A percentile compares a stretch with the other conserved stretches of the same genome.
Evolutionary conservation across 495 filamentous ascomycete species (phyloP).

Genomic region (Jackrogersella multiformis): DNA sequence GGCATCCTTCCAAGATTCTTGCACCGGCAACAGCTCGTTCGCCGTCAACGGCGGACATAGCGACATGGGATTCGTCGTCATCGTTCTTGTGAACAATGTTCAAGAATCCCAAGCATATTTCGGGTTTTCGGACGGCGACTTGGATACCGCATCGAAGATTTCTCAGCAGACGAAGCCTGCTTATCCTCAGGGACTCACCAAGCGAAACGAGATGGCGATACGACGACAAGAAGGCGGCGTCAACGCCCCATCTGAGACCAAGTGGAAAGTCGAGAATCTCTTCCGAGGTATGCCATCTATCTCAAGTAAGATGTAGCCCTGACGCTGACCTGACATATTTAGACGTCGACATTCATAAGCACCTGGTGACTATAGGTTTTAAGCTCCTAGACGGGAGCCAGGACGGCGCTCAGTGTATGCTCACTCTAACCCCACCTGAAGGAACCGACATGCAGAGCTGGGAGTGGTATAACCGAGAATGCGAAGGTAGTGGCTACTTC

Average conservation of each 20-base stretch:
- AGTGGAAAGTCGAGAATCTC: constrained; percentile 22
- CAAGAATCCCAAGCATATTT: constrained; percentile 35
- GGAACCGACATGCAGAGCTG: constrained; percentile 21
- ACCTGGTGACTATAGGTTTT: constrained; percentile 20
- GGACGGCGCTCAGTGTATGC: constrained; percentile 6
- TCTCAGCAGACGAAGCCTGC: constrained; percentile 10
- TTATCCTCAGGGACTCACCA: not conserved
- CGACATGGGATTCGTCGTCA: constrained; percentile 33
- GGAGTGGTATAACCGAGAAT: constrained; percentile 30
- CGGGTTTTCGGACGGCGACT: constrained; percentile 33
- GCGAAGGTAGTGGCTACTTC: constrained; percentile 25
- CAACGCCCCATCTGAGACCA: not conserved
- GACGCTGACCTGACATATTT: not conserved
- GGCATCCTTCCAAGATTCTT: constrained; percentile 22
- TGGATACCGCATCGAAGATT: constrained; percentile 17
- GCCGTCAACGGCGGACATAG: constrained; percentile 42
- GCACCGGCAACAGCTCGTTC: constrained; percentile 13
- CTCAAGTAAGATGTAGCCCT: not conserved
- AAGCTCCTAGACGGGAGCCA: constrained; percentile 5
- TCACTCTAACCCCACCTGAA: constrained; percentile 16
- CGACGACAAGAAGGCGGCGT: not conserved
- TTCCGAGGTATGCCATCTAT: constrained; percentile 21
- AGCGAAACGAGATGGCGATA: not conserved
- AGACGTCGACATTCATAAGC: constrained; percentile 25
- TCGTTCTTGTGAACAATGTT: constrained; percentile 34